Base-by-base conservation (phyloP, 2,329 filamentous ascomycete genomes). In the Diaporthe vaccinii region DNA sequence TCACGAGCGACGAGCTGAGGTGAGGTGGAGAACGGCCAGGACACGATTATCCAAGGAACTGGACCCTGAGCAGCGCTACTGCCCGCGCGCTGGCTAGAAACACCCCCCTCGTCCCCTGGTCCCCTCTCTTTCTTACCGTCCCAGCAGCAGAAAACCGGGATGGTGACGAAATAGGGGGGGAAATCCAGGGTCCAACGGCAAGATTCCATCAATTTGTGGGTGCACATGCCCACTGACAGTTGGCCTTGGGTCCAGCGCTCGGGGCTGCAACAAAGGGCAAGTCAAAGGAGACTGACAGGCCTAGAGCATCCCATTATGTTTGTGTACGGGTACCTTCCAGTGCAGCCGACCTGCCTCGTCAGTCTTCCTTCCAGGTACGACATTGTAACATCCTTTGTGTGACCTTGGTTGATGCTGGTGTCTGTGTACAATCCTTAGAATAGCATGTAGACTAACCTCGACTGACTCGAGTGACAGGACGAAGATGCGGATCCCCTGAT, bases 1-100 rank as follows among this genome's bases (percentile, higher is more conserved):
- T 34, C 65, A 51, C 65, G 49, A 68, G 49, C 31, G 34, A 17
- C 65, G 15, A 69, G 49, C 49, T 69, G 65, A 55, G 65, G 4
- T 41, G 65, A 69, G 65, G 65, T 69, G 65, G 65, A 69, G 65
- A 69, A 69, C 49, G 9, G 61, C 9, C n/a, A 46, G 49, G 41
- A 49, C 4, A 10, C 28, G 25, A 31, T 25, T 22, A 34, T 65
- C 41, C 59, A 65, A 41, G 59, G 25, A 31, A 65, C 14, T 65
- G 15, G 39, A 22, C 59, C 59, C 4, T 22, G 8, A 10, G 15
- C 58, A 44, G 39, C 65, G 28, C 31, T 53, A 39, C 15, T 39
- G 14, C 22, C 65, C 65, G 49, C 49, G 55, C 15, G 3, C 8
- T n/a, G 34, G 34, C 49, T 69, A 69, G 65, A 34, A 22, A 39